These are phyloP conservation scores for Sideroxylon spinosum DNA, from an alignment of 179 eudicot genomes.

Conservation along the genomic window DNA sequence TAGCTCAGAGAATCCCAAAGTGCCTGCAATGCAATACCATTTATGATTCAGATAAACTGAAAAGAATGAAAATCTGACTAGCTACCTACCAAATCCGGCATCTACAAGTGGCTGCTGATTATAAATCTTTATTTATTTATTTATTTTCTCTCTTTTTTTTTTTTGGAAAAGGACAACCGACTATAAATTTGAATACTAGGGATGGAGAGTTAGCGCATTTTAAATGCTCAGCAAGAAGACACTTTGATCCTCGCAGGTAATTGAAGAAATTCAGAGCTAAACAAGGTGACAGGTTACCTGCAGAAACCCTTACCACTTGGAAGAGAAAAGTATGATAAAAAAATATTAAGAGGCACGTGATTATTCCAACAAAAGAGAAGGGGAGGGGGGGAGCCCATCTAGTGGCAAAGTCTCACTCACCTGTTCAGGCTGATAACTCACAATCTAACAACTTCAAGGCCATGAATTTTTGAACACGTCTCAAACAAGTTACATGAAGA, in stretches of 20 bases:
- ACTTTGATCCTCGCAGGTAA: constrained; percentile 8
- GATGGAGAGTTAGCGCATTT: constrained; percentile 1
- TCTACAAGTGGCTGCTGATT: not conserved
- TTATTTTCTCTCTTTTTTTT: too few relatives aligned
- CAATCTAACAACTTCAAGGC: constrained; percentile 5
- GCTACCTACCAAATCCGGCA: constrained; percentile 14
- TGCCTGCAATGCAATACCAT: constrained; percentile 25
- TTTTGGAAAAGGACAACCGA: not conserved
- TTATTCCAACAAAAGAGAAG: not conserved
- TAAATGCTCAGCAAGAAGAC: not conserved
- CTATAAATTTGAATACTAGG: constrained; percentile 7
- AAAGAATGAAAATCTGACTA: constrained; percentile 5
- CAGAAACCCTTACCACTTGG: not conserved
- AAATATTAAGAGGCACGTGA: constrained; percentile 2
- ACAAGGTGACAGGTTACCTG: not conserved
- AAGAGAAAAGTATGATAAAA: not conserved
- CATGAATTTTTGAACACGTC: not conserved
- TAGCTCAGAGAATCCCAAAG: constrained; percentile 18
- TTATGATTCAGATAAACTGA: constrained; percentile 9
- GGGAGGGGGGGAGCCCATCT: not conserved
- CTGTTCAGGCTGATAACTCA: constrained; percentile 10
- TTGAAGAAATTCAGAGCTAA: not conserved
- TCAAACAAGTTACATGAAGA: constrained; percentile 3
- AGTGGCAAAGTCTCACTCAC: constrained; percentile 3
- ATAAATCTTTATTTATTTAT: too few relatives aligned